Conservation (phyloP, 148 eudicot genomes). For the Rhododendron ovatum region DNA sequence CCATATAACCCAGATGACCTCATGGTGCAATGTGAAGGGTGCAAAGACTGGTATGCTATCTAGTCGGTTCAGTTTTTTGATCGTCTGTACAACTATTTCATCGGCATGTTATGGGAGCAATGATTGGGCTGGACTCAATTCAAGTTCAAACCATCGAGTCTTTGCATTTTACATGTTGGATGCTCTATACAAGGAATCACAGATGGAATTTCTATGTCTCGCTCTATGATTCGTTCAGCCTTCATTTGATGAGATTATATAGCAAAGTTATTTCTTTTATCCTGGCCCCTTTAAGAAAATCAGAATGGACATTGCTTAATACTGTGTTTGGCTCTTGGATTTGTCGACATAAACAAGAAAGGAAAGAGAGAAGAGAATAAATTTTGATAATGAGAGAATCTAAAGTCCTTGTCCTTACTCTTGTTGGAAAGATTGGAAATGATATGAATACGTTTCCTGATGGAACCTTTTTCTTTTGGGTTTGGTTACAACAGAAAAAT, state of each 20-base stretch:
- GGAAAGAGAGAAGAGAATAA: background rate
- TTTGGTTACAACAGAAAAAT: background rate
- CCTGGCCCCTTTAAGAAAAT: background rate
- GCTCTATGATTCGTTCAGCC: background rate
- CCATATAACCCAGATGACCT: constrained; percentile 66
- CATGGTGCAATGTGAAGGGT: constrained; percentile 67
- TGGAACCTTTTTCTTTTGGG: background rate
- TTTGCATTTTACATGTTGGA: background rate
- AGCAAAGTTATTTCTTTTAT: background rate
- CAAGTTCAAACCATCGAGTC: background rate
- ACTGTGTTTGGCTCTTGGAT: background rate
- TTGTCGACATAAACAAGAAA: background rate
- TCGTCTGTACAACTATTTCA: background rate
- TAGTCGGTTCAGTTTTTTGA: background rate
- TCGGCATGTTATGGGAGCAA: background rate
- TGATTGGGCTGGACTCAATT: background rate
- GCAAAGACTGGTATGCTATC: constrained; percentile 52
- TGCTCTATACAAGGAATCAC: background rate
- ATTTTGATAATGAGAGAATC: background rate
- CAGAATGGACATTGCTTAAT: background rate
- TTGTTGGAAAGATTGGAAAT: background rate
- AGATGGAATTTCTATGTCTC: background rate
- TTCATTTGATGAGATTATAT: background rate
- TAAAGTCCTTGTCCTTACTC: background rate
- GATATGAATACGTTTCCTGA: background rate